Evolutionary conservation across 306 rosid species (phyloP).

Genomic region (Ammopiptanthus mongolicus): DNA sequence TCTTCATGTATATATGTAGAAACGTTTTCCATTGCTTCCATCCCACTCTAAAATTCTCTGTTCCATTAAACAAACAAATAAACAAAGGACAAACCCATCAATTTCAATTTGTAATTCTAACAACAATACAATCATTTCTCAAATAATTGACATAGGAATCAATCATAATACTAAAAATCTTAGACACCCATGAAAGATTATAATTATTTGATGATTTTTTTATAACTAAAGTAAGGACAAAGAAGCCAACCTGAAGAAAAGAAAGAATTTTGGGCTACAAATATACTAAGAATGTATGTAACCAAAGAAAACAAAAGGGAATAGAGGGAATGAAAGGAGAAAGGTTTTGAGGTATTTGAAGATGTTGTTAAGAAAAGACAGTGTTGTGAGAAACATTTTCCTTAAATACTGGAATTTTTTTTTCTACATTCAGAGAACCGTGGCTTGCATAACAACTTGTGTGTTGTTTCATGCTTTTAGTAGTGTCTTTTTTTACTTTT

Average conservation of each 20-base stretch:
- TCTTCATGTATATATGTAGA: slow-evolving; percentile 26
- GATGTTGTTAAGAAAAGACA: slow-evolving; percentile 31
- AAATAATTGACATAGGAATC: not conserved
- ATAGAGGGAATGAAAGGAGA: slow-evolving; percentile 5
- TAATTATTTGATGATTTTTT: not conserved
- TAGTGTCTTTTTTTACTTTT: slow-evolving; percentile 29
- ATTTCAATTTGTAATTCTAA: not conserved
- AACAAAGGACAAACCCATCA: not conserved
- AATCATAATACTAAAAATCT: not conserved
- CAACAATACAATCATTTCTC: slow-evolving; percentile 7
- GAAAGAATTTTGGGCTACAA: not conserved
- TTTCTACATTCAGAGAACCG: slow-evolving; percentile 44
- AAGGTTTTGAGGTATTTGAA: slow-evolving; percentile 14
- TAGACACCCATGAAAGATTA: not conserved
- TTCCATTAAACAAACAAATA: not conserved
- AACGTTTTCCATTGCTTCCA: slow-evolving; percentile 43
- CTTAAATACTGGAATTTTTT: slow-evolving; percentile 43
- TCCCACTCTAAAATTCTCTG: slow-evolving; percentile 8
- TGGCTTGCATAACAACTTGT: slow-evolving; percentile 41
- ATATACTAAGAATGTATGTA: slow-evolving; percentile 15
- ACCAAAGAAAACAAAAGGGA: not conserved
- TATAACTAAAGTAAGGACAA: not conserved
- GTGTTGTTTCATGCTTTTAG: slow-evolving; percentile 37
- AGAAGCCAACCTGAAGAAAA: not conserved
- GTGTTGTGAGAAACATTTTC: slow-evolving; percentile 16